These are phyloP conservation scores for Aspergillus chevalieri DNA, from an alignment of 2,329 filamentous ascomycete genomes.

Conservation along the genomic window DNA sequence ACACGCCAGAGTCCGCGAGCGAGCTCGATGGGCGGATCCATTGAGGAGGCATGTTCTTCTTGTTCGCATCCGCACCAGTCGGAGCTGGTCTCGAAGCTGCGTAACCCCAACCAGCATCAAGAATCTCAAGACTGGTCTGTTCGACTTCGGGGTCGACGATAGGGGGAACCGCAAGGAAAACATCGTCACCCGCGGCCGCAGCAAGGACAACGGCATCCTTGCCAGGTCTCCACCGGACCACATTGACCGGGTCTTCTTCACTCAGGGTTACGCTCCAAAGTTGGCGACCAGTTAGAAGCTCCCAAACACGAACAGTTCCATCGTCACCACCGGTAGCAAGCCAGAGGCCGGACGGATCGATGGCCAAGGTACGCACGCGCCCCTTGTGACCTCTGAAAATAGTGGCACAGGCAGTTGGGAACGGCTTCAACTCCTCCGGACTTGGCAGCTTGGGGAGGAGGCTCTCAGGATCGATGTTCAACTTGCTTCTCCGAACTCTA, in stretches of 20 bases:
- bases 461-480: constrained; percentile 94
- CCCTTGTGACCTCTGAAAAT: constrained; percentile 85
- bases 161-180: constrained; percentile 77
- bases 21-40: constrained; percentile 74
- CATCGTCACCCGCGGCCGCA: constrained; percentile 74
- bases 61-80: constrained; percentile 46
- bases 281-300: constrained; percentile 76
- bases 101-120: constrained; percentile 91
- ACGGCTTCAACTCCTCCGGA: constrained; percentile 88
- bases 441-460: constrained; percentile 87
- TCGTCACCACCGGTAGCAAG: constrained; percentile 92
- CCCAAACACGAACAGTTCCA: constrained; percentile 86
- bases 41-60: constrained; percentile 69
- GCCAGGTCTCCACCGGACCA: constrained; percentile 82
- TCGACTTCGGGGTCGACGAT: constrained; percentile 67
- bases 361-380: constrained; percentile 73
- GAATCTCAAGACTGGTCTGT: constrained; percentile 64
- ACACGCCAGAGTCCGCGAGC: constrained; percentile 68
- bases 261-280: constrained; percentile 78
- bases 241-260: constrained; percentile 71
- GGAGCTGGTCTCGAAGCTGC: constrained; percentile 57
- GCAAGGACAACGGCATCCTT: constrained; percentile 75
- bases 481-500: constrained; percentile 80
- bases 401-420: constrained; percentile 83
- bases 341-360: constrained; percentile 80